A percentile compares a stretch with the other conserved stretches of the same genome.
phyloP scores from a whole-genome alignment of 2,329 filamentous ascomycete species.

The Trichocomaceae sp. region DNA sequence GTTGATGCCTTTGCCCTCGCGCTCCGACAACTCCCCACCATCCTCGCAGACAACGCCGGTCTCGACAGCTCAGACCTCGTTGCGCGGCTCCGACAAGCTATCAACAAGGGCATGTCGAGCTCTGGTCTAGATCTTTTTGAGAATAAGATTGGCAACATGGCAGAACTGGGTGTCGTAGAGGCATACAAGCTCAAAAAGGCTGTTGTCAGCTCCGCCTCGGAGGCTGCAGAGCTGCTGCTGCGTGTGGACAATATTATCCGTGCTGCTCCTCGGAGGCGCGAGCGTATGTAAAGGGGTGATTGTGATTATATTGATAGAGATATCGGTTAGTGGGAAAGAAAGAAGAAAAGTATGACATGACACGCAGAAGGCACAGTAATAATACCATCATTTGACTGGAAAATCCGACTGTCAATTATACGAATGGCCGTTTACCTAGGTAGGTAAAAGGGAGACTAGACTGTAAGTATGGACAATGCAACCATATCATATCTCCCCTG shows the following conservation, averaged over 20 bases:
- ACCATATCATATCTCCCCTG: too few relatives aligned
- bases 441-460: too few relatives aligned
- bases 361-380: conserved; percentile 8
- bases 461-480: too few relatives aligned
- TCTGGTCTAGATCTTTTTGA: conserved; percentile 87
- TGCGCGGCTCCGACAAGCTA: conserved; percentile 80
- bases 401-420: too few relatives aligned
- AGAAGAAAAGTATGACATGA: conserved; percentile 9
- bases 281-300: conserved; percentile 59
- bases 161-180: conserved; percentile 89
- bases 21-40: conserved; percentile 87
- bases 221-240: conserved; percentile 90
- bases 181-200: conserved; percentile 98
- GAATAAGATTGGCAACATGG: conserved; percentile 91
- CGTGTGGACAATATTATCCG: conserved; percentile 98
- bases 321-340: not conserved
- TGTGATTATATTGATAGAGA: not conserved
- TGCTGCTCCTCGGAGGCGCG: conserved; percentile 75
- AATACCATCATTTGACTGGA: conserved; percentile 7
- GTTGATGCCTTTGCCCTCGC: conserved; percentile 85
- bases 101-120: conserved; percentile 89
- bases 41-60: conserved; percentile 94
- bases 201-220: conserved; percentile 92
- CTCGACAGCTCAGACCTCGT: conserved; percentile 93
- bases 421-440: too few relatives aligned